These are phyloP conservation scores for Podospora appendiculata DNA, from an alignment of 495 filamentous ascomycete species.

Conservation along the genomic window DNA sequence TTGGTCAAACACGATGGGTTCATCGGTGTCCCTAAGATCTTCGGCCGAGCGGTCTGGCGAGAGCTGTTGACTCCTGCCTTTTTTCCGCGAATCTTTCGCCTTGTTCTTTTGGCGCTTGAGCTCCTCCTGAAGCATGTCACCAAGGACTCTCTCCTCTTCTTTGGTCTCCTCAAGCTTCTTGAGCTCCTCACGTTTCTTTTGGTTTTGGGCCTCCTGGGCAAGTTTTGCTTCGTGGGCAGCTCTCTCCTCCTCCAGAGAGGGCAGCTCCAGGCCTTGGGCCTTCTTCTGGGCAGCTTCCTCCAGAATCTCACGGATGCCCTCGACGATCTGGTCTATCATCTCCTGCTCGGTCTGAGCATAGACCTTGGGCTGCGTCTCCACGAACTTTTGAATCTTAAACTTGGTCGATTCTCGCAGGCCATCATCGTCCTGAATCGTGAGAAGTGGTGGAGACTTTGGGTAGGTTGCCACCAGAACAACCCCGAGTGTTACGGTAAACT, in stretches of 20 bases:
- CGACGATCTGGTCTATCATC: conserved; percentile 85
- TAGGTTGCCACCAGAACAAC: conserved; percentile 86
- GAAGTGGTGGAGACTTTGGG: conserved; percentile 73
- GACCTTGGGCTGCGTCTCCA: conserved; percentile 61
- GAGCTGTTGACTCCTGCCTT: conserved; percentile 23
- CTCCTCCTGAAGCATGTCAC: conserved; percentile 71
- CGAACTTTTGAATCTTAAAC: conserved; percentile 60
- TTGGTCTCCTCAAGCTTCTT: conserved; percentile 49
- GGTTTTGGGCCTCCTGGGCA: conserved; percentile 39
- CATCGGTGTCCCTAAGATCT: conserved; percentile 17
- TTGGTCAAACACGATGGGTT: conserved; percentile 59
- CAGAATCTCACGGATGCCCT: conserved; percentile 75
- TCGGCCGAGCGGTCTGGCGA: conserved; percentile 22
- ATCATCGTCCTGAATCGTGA: conserved; percentile 58
- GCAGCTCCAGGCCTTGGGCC: conserved; percentile 62
- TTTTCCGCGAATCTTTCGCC: conserved; percentile 47
- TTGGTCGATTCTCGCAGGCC: conserved; percentile 55
- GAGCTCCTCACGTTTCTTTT: conserved; percentile 39
- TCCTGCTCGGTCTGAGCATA: conserved; percentile 50
- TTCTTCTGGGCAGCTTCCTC: conserved; percentile 76
- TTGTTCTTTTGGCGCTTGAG: conserved; percentile 54
- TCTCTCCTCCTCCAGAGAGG: conserved; percentile 84
- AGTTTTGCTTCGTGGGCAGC: conserved; percentile 53
- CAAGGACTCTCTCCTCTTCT: conserved; percentile 69
- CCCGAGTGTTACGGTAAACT: conserved; percentile 52